phyloP scores from a whole-genome alignment of 1,139 yeast species.

The Zygosaccharomyces sapae region DNA sequence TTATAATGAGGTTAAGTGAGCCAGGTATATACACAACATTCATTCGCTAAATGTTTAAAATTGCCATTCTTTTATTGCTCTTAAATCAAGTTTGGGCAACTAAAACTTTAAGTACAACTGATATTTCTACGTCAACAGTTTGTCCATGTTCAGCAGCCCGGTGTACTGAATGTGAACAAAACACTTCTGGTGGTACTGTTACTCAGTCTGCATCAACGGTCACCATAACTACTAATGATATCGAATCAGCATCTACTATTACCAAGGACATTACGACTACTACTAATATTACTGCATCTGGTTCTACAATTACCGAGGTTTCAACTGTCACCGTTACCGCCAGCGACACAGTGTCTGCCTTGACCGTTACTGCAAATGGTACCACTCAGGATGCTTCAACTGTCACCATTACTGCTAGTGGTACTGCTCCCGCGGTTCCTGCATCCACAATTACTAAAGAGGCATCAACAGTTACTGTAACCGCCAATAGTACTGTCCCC shows the following conservation, averaged over 20 bases:
- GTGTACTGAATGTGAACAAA: not conserved
- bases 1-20: not conserved
- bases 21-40: not conserved
- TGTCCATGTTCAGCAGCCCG: constrained; percentile 14
- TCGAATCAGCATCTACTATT: not conserved
- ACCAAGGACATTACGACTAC: not conserved
- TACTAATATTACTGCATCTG: not conserved
- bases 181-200: not conserved
- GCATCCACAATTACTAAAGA: not conserved
- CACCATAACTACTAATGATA: not conserved
- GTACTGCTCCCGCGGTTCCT: not conserved
- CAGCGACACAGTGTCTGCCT: not conserved
- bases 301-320: constrained; percentile 1
- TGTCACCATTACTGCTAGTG: constrained; percentile 2
- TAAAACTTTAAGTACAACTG: constrained; percentile 11
- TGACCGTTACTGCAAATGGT: not conserved
- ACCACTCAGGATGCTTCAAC: not conserved
- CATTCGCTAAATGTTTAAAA: constrained; percentile 10
- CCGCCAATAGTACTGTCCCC: not conserved
- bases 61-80: constrained; percentile 4
- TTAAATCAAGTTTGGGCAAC: constrained; percentile 5
- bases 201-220: constrained; percentile 1
- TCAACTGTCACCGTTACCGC: constrained; percentile 3
- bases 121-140: constrained; percentile 11
- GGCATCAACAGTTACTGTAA: not conserved